Evolutionary conservation across 2,329 filamentous ascomycete species (phyloP), one percentile per base, ranked within the genome.

Genomic region (Aspergillus sp.): DNA sequence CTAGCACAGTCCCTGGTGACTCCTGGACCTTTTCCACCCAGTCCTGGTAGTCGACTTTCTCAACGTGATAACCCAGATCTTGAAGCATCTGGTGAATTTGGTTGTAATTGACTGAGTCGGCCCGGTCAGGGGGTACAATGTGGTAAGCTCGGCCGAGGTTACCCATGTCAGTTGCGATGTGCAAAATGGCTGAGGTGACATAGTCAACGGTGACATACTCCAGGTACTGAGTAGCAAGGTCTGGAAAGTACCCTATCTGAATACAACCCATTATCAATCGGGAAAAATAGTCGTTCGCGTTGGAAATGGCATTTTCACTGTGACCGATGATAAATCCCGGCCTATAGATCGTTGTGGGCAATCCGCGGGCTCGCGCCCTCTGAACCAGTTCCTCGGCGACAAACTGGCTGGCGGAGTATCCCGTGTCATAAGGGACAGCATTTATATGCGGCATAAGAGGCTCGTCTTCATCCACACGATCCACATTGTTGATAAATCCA

Each of bases 201-300:
- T 48, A 48, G 32, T 48, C 46, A 17, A 48, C 36, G 16, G 46
- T 48, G 11, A 31, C 21, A 16, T 41, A 48, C 17, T 48, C 46
- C 4, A 48, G 20, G 10, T 32, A 29, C 21, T 31, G 34, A 31
- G 19, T 17, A 41, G 36, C 31, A 16, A 48, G 34, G 4, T 42
- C 17, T 9, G 46, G 46, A 17, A 40, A 48, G 17, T 9, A 29
- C 34, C 23, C 17, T 14, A 40, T 40, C 20, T 48, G 46, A 20
- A 48, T 48, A 19, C 34, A 29, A 13, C 34, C 46, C 20, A 48
- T 20, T 11, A 48, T 41, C 34, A 40, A 16, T 19, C 46, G 46
- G 23, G 46, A 7, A 19, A 48, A 41, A 20, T 38, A 48, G n/a
- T 48, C 36, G 21, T 48, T 32, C 9, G 21, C 29, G 19, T 48